phyloP scores from a whole-genome alignment of 805 yeast genomes.

The Yamadazyma insecticola region DNA sequence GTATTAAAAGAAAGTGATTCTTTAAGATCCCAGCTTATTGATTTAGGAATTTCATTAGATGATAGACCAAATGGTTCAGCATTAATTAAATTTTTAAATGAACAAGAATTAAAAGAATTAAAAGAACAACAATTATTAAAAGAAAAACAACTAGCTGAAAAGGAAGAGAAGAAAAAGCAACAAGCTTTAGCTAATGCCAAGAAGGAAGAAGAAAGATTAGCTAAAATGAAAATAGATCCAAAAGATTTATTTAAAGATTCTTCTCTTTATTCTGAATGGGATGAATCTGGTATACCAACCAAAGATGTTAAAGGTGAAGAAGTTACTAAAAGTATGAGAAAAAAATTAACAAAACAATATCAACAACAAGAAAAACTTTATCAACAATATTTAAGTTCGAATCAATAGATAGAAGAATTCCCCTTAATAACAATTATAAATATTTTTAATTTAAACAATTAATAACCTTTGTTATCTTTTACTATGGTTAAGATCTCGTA shows the following conservation, averaged over 20 bases:
- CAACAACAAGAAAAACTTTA: slow-evolving; percentile 80
- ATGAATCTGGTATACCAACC: slow-evolving; percentile 78
- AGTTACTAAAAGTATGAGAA: slow-evolving; percentile 76
- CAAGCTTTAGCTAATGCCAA: slow-evolving; percentile 48
- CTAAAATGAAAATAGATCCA: slow-evolving; percentile 68
- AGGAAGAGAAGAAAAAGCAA: slow-evolving; percentile 54
- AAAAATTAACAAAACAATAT: slow-evolving; percentile 75
- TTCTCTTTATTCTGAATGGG: slow-evolving; percentile 67
- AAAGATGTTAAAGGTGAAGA: slow-evolving; percentile 75
- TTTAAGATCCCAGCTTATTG: slow-evolving; percentile 66
- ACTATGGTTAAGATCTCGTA: too few species aligned
- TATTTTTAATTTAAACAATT: too few species aligned
- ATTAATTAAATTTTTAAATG: slow-evolving; percentile 73
- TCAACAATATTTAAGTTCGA: slow-evolving; percentile 58
- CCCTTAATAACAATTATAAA: too few species aligned
- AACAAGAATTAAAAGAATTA: slow-evolving; percentile 63
- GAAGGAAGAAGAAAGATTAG: slow-evolving; percentile 58
- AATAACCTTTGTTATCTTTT: too few species aligned
- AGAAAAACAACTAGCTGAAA: slow-evolving; percentile 53
- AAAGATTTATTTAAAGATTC: slow-evolving; percentile 63
- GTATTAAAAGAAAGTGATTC: slow-evolving; percentile 70
- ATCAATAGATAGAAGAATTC: too few species aligned
- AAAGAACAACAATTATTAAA: slow-evolving; percentile 57
- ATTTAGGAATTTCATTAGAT: slow-evolving; percentile 79
- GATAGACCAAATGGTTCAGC: slow-evolving; percentile 84